These are phyloP conservation scores for Drechslerella coelobrocha DNA, from an alignment of 2,329 filamentous ascomycete species.

Conservation along the genomic window DNA sequence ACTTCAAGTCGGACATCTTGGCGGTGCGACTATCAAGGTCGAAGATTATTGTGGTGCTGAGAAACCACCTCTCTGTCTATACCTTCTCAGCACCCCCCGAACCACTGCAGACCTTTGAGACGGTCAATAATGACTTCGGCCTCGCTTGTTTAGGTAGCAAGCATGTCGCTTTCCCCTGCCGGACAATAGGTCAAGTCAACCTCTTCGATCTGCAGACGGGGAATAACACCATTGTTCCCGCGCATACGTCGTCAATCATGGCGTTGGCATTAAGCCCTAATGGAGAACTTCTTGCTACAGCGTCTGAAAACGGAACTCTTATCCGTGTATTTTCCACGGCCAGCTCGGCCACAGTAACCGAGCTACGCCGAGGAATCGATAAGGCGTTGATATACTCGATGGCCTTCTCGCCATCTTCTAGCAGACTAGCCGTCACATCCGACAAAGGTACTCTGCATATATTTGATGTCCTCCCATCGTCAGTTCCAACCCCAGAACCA, in stretches of 20 bases:
- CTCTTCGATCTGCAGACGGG: constrained; percentile 77
- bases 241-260: constrained; percentile 78
- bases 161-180: constrained; percentile 82
- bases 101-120: constrained; percentile 79
- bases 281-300: constrained; percentile 82
- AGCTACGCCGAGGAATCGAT: constrained; percentile 88
- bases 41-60: constrained; percentile 78
- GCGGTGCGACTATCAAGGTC: constrained; percentile 78
- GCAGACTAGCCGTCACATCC: constrained; percentile 85
- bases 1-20: constrained; percentile 79
- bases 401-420: constrained; percentile 81
- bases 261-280: constrained; percentile 81
- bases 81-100: constrained; percentile 75
- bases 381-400: constrained; percentile 85
- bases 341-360: constrained; percentile 79
- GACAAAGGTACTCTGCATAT: constrained; percentile 96
- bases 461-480: constrained; percentile 71
- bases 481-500: constrained; percentile 28
- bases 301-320: constrained; percentile 89
- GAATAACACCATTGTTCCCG: constrained; percentile 91
- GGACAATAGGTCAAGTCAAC: constrained; percentile 85
- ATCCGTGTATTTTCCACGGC: constrained; percentile 82
- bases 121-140: constrained; percentile 80
- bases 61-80: constrained; percentile 83
- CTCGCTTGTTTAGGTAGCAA: constrained; percentile 78